A percentile compares a stretch with the other conserved stretches of the same genome.
phyloP scores from a whole-genome alignment of 768 basidiomycete genomes.

The Psilocybe azurescens region DNA sequence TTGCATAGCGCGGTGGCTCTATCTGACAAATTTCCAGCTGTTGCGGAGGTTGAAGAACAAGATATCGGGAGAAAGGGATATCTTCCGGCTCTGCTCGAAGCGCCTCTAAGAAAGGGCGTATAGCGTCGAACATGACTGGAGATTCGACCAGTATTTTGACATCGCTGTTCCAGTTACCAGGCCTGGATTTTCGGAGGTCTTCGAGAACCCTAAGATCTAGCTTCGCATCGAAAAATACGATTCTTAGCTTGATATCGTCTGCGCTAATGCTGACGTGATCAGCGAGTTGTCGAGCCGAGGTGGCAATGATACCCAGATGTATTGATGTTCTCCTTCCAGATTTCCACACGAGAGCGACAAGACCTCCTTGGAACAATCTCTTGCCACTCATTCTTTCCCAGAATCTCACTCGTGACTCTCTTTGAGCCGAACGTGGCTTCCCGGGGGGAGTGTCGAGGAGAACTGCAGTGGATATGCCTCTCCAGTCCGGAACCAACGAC shows the following conservation, averaged over 20 bases:
- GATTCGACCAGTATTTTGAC: conserved; percentile 58
- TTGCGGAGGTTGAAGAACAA: conserved; percentile 47
- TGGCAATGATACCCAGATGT: conserved; percentile 59
- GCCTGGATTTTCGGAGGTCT: conserved; percentile 21
- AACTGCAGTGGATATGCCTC: conserved; percentile 55
- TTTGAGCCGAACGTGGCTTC: conserved; percentile 46
- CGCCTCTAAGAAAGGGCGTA: conserved; percentile 70
- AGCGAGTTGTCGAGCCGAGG: conserved; percentile 46
- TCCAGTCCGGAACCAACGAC: conserved; percentile 52
- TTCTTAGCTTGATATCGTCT: conserved; percentile 46
- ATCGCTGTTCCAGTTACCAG: conserved; percentile 21
- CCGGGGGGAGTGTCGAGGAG: conserved; percentile 60
- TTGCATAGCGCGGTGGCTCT: conserved; percentile 59
- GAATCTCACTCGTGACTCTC: conserved; percentile 48
- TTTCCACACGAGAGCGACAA: conserved; percentile 66
- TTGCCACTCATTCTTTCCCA: conserved; percentile 70
- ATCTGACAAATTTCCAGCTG: conserved; percentile 42
- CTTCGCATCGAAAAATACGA: conserved; percentile 68
- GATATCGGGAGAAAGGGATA: conserved; percentile 60
- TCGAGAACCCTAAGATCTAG: conserved; percentile 54
- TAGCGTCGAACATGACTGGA: conserved; percentile 69
- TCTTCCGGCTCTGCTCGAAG: conserved; percentile 60
- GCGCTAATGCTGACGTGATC: conserved; percentile 41
- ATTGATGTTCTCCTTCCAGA: conserved; percentile 38
- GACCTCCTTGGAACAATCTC: conserved; percentile 62